Evolutionary conservation across 2,329 filamentous ascomycete species (phyloP), one percentile per base, ranked within the genome.

Genomic region (Fusarium robinianum): DNA sequence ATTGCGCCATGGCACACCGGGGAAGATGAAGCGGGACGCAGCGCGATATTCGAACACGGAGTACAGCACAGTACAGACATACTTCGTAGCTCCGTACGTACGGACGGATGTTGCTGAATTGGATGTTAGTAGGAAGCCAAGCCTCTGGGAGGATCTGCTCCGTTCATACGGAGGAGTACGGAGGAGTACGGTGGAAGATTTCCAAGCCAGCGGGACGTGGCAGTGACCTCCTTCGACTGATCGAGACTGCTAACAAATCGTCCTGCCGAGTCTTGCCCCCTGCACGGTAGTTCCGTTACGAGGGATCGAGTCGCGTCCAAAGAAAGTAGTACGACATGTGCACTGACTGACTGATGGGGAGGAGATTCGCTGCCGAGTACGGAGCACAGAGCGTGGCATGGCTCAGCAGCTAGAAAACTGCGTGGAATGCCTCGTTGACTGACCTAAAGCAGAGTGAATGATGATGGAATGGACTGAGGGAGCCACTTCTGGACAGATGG

Each of bases 21-120:
- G 23, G 22, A 35, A 14, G 23, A n/a, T n/a, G n/a, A n/a, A n/a
- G n/a, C n/a, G n/a, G n/a, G n/a, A n/a, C n/a, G n/a, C n/a, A n/a
- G n/a, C n/a, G n/a, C n/a, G n/a, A n/a, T n/a, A n/a, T n/a, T n/a
- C n/a, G n/a, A n/a, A n/a, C n/a, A n/a, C n/a, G n/a, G n/a, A n/a
- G n/a, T n/a, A n/a, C n/a, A n/a, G n/a, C n/a, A n/a, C n/a, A n/a
- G n/a, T n/a, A n/a, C n/a, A n/a, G n/a, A n/a, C n/a, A n/a, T n/a
- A n/a, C n/a, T n/a, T n/a, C n/a, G n/a, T n/a, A n/a, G n/a, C n/a
- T n/a, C n/a, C n/a, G 6, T 23, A 43, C 23, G 18, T 1, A 41
- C 12, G 31, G 26, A 30, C 30, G 24, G 37, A 31, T 24, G 27
- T 41, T 30, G 35, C n/a, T 35, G 10, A 30, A 26, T 19, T 23